Conservation (phyloP, 352 stramenopile species). For the Phytophthora ramorum region DNA sequence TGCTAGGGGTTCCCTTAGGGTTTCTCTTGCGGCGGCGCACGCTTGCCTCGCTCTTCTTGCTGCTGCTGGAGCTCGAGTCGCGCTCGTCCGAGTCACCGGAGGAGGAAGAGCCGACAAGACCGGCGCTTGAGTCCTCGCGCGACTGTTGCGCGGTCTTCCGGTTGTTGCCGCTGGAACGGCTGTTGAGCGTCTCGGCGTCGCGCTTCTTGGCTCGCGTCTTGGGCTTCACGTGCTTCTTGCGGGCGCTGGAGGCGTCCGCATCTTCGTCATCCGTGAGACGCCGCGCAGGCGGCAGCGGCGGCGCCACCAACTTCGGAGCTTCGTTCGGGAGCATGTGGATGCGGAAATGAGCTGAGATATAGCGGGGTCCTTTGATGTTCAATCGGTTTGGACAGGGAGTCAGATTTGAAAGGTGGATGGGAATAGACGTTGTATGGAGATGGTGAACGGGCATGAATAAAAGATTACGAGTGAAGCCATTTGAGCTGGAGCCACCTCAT, state of each 20-base stretch:
- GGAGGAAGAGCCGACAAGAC: conserved; percentile 52
- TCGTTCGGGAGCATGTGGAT: conserved; percentile 13
- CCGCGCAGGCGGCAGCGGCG: conserved; percentile 1
- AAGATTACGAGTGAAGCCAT: neutral
- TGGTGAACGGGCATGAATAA: neutral
- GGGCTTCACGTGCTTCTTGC: conserved; percentile 9
- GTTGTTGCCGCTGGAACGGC: conserved; percentile 14
- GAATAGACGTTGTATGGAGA: neutral
- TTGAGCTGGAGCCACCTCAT: conserved; percentile 24
- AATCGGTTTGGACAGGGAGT: neutral
- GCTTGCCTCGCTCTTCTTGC: conserved; percentile 17
- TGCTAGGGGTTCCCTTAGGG: conserved; percentile 15
- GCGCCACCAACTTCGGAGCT: conserved; percentile 1
- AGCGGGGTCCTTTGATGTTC: neutral
- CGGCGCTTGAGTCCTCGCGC: conserved; percentile 65
- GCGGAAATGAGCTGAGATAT: conserved; percentile 20
- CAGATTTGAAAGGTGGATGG: neutral
- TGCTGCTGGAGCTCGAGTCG: conserved; percentile 27
- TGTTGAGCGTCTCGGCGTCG: conserved; percentile 8
- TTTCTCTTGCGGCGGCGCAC: conserved; percentile 19
- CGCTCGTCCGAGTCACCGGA: conserved; percentile 34
- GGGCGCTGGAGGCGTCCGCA: conserved; percentile 4
- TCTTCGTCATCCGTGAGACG: conserved; percentile 1
- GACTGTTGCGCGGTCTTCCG: conserved; percentile 16
- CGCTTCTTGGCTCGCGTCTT: conserved; percentile 24